These are phyloP conservation scores for Bruguiera gymnorhiza DNA, from an alignment of 345 rosid genomes.

Conservation along the genomic window DNA sequence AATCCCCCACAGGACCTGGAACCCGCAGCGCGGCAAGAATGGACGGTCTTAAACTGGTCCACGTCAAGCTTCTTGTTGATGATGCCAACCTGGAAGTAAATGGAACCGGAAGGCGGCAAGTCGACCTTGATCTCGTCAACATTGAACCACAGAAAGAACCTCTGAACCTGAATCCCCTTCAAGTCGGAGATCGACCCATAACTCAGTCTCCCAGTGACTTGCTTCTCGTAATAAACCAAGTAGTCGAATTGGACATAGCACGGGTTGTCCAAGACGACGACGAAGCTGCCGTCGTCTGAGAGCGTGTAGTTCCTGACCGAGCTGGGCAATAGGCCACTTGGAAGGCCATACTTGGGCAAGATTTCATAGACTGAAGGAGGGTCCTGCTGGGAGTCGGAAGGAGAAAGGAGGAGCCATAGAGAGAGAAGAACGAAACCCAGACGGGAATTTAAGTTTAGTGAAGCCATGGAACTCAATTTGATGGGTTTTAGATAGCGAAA, in stretches of 20 bases:
- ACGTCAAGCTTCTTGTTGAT: conserved; percentile 82
- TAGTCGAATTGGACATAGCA: conserved; percentile 77
- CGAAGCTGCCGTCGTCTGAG: conserved; percentile 61
- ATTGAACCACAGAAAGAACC: conserved; percentile 71
- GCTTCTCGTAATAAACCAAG: conserved; percentile 71
- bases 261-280: conserved; percentile 44
- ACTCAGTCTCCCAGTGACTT: conserved; percentile 58
- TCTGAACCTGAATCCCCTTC: conserved; percentile 78
- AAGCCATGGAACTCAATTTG: neutral
- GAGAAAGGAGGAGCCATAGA: conserved; percentile 24
- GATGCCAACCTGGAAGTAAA: conserved; percentile 84
- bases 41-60: conserved; percentile 78
- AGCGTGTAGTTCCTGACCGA: conserved; percentile 57
- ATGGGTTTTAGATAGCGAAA: neutral
- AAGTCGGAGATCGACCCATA: conserved; percentile 72
- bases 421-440: conserved; percentile 9
- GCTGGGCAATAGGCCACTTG: conserved; percentile 68
- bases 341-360: conserved; percentile 90
- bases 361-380: conserved; percentile 57
- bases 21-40: conserved; percentile 55
- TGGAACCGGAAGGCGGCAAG: conserved; percentile 76
- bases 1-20: conserved; percentile 31
- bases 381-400: conserved; percentile 24
- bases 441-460: neutral
- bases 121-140: conserved; percentile 87